Percentiles rank a stretch among this genome's conserved stretches.
Evolutionary conservation across 1,139 yeast species (phyloP).

Genomic region (Blastobotrys ciferrii): DNA sequence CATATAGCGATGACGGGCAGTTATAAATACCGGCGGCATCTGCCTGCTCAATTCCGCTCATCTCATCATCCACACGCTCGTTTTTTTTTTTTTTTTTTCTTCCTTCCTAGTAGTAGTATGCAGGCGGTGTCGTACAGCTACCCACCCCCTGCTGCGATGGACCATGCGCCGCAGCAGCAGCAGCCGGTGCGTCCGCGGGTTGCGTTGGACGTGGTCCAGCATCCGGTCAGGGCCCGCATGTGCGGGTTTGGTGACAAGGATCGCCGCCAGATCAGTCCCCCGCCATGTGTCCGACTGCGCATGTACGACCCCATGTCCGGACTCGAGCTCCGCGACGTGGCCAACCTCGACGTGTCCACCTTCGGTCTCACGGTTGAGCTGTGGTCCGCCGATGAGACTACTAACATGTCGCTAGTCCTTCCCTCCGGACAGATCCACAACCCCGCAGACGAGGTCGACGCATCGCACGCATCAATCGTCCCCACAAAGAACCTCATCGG

Average conservation of each 20-base stretch:
- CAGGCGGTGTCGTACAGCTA: too few relatives aligned
- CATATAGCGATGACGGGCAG: too few relatives aligned
- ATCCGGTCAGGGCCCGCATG: constrained; percentile 47
- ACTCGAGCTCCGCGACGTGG: constrained; percentile 26
- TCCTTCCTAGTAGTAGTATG: too few relatives aligned
- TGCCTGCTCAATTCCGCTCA: too few relatives aligned
- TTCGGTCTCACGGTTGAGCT: constrained; percentile 40
- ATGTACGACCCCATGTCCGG: constrained; percentile 35
- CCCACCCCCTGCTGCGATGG: too few relatives aligned
- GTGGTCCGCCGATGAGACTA: constrained; percentile 40
- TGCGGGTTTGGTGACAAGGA: constrained; percentile 49
- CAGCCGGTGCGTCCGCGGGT: constrained; percentile 15
- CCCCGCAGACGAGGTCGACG: constrained; percentile 10
- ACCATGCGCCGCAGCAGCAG: too few relatives aligned
- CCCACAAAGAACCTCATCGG: constrained; percentile 43
- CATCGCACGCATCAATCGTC: constrained; percentile 12
- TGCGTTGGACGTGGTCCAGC: constrained; percentile 40
- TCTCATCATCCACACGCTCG: too few relatives aligned
- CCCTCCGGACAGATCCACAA: constrained; percentile 23
- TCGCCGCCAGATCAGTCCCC: constrained; percentile 45
- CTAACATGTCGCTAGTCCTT: constrained; percentile 34
- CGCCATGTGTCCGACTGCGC: constrained; percentile 42
- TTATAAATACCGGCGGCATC: too few relatives aligned
- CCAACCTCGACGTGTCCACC: constrained; percentile 35
- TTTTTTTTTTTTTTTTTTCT: too few relatives aligned